Percentiles rank a stretch among this genome's conserved stretches.
These are phyloP conservation scores for Tuber microsphaerosporum DNA, from an alignment of 495 filamentous ascomycete species.

Conservation along the genomic window DNA sequence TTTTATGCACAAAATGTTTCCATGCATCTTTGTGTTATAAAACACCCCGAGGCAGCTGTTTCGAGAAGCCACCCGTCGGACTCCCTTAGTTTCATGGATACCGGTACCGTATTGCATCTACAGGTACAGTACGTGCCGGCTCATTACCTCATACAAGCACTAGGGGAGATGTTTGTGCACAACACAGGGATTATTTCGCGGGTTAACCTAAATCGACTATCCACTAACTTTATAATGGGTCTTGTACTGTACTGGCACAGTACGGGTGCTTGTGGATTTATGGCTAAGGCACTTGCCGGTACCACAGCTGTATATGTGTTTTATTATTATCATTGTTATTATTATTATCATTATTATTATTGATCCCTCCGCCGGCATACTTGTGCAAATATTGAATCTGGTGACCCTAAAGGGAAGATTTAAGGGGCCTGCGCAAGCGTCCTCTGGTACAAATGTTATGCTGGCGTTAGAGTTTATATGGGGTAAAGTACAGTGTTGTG, in stretches of 20 bases:
- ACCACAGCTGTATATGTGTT: background rate
- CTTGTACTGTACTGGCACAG: too few species aligned
- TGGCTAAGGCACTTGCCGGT: background rate
- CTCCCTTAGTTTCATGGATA: background rate
- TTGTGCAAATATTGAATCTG: background rate
- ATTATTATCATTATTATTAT: background rate
- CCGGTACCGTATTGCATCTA: background rate
- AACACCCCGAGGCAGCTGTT: conserved; percentile 24
- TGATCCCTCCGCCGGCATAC: too few species aligned
- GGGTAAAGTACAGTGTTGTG: background rate
- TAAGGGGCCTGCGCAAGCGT: background rate
- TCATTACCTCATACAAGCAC: background rate
- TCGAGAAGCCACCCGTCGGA: conserved; percentile 15
- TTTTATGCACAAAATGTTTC: conserved; percentile 36
- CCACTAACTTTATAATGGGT: too few species aligned
- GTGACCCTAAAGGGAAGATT: background rate
- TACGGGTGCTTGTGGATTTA: background rate
- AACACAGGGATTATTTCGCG: too few species aligned
- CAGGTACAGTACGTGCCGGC: background rate
- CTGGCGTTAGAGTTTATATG: background rate
- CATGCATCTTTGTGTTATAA: conserved; percentile 28
- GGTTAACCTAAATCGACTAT: too few species aligned
- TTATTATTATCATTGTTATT: background rate
- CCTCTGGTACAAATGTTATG: background rate
- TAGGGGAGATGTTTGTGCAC: too few species aligned